Conservation (phyloP, 257 asterid species). For the Penstemon davidsonii region DNA sequence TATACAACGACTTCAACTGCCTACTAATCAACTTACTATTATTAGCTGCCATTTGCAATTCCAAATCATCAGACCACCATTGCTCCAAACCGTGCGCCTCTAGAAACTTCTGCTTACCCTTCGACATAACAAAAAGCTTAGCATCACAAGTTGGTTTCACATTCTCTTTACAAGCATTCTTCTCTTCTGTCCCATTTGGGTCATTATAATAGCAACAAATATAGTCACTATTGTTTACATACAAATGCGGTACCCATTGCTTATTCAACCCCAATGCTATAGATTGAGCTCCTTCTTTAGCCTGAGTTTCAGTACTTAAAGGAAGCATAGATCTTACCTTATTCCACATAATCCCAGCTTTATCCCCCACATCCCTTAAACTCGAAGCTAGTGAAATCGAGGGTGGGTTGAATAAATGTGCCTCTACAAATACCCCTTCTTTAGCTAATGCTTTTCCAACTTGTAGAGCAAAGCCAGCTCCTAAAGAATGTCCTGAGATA, state of each 20-base stretch:
- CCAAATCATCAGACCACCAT: conserved; percentile 99
- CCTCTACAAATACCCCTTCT: conserved; percentile 84
- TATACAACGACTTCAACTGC: conserved; percentile 85
- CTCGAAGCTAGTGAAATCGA: conserved; percentile 88
- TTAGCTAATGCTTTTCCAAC: conserved; percentile 92
- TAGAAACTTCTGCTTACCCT: conserved; percentile 89
- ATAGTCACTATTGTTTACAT: conserved; percentile 88
- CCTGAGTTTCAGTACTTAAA: conserved; percentile 36
- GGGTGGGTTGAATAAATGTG: conserved; percentile 96
- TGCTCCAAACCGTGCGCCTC: conserved; percentile 99
- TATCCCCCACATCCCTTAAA: conserved; percentile 67
- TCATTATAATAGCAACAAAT: conserved; percentile 87
- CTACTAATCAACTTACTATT: conserved; percentile 84
- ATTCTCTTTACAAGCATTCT: conserved; percentile 64
- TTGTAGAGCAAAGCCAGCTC: conserved; percentile 97
- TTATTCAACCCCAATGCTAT: conserved; percentile 44
- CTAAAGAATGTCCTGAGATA: conserved; percentile 86
- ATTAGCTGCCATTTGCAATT: conserved; percentile 64
- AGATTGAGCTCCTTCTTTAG: conserved; percentile 29
- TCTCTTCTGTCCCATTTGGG: conserved; percentile 41
- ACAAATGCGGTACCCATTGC: conserved; percentile 86
- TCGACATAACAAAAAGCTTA: conserved; percentile 76
- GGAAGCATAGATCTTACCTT: conserved; percentile 68
- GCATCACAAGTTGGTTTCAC: conserved; percentile 49
- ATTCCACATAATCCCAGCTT: conserved; percentile 73